Evolutionary conservation across 257 asterid species (phyloP).

Genomic region (Rauvolfia tetraphylla): DNA sequence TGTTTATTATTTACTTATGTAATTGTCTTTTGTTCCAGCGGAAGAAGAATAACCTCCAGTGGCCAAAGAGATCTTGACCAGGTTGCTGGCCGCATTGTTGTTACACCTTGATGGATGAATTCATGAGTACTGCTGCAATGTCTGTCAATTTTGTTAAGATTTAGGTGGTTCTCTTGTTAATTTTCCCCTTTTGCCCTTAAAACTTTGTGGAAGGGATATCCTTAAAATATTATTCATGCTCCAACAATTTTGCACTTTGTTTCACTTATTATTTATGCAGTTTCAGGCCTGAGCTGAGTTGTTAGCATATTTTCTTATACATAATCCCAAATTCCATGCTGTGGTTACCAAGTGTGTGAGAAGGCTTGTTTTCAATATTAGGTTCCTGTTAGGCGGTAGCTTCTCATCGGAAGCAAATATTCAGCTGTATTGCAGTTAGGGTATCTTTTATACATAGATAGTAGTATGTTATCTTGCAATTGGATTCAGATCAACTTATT

Average conservation of each 20-base stretch:
- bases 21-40: conserved; percentile 34
- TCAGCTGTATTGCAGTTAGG: no score
- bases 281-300: not conserved
- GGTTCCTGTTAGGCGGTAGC: no score
- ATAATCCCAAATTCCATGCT: not conserved
- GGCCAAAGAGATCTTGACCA: conserved; percentile 91
- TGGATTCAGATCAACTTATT: no score
- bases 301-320: no score
- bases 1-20: not conserved
- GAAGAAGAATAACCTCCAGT: conserved; percentile 73
- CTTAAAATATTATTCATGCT: no score
- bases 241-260: not conserved
- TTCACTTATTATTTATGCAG: not conserved
- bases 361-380: not conserved
- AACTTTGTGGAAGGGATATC: conserved; percentile 8
- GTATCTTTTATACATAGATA: no score
- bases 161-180: conserved; percentile 7
- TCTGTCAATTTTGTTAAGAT: conserved; percentile 20
- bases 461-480: no score
- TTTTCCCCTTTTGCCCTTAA: no score
- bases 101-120: conserved; percentile 36
- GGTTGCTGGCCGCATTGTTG: conserved; percentile 73
- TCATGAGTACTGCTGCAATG: not conserved
- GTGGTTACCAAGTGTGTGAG: no score
- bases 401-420: no score